Base-by-base conservation (phyloP, 495 filamentous ascomycete genomes). In the Penicillium silybi region DNA sequence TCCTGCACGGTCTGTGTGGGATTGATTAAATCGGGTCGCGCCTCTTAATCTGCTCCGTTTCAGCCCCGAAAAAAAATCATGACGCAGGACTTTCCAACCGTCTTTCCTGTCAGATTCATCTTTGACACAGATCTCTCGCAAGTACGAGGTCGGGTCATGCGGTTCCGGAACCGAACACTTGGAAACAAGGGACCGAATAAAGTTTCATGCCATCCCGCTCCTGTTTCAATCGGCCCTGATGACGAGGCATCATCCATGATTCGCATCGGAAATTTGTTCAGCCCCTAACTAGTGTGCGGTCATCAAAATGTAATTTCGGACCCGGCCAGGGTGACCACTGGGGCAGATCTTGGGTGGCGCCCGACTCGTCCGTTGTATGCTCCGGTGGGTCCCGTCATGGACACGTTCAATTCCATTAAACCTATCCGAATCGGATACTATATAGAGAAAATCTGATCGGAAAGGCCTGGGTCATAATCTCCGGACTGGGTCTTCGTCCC, bases 11-110 rank as follows among this genome's bases (percentile, higher is more conserved):
- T 38, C 34, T 32, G 13, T 19, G 41, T 56, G 41, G 48, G 48
- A 54, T 54, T 44, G 46, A 58, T 57, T 57, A 57, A 50, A 18
- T 48, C 17, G 26, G 10, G 29, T 34, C 26, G 35, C 35, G 37
- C 29, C 23, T 32, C 27, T 38, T 34, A 15, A 39, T 29, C 23
- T n/a, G 22, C 9, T 41, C 44, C 44, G 53, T 56, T 57, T 58
- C 58, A 61, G 56, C 56, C 56, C 27, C 18, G n/a, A n/a, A n/a
- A n/a, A 7, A 52, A 45, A 44, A 18, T 2, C 38, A 3, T 13
- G 1, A 10, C 10, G 11, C 26, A 9, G 29, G 29, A 10, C 29
- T 13, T 32, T 32, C 29, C 29, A 32, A 13, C 29, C 1, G 1
- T 13, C 13, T 32, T 13, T 32, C 29, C 11, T 23, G 22, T 32